Percentiles rank a stretch among this genome's conserved stretches.
phyloP scores from a whole-genome alignment of 164 flowering plant genomes.

The Piper betle region DNA sequence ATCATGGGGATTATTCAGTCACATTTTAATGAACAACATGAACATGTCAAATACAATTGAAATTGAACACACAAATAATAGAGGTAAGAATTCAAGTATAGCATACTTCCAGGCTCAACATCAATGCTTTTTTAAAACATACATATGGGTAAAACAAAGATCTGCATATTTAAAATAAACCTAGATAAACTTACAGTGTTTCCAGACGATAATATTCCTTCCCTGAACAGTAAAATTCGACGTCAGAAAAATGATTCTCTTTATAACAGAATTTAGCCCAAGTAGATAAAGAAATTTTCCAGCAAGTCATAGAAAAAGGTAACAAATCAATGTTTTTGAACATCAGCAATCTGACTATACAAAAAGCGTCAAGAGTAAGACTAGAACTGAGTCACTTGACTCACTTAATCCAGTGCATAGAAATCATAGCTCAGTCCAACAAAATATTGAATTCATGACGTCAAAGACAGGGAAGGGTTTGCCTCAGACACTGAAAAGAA shows the following conservation, averaged over 20 bases:
- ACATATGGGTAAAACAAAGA: neutral
- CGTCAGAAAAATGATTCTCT: neutral
- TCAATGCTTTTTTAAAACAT: no score
- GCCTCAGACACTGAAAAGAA: no score
- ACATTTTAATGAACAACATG: neutral
- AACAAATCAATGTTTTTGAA: no score
- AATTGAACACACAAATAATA: neutral
- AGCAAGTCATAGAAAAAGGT: neutral
- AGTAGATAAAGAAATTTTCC: neutral
- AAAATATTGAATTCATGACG: no score
- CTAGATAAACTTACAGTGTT: conserved; percentile 24
- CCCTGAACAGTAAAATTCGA: conserved; percentile 22
- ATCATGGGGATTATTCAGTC: neutral
- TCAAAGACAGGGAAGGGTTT: no score
- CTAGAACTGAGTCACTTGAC: no score
- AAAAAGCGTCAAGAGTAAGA: no score
- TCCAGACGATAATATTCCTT: conserved; percentile 36
- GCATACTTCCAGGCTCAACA: neutral
- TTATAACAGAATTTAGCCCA: neutral
- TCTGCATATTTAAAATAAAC: neutral
- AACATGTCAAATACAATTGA: neutral
- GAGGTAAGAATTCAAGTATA: neutral
- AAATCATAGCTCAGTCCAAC: no score
- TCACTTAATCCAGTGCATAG: no score
- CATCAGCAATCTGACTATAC: no score